These are phyloP conservation scores for Cladobotryum mycophilum DNA, from an alignment of 2,329 filamentous ascomycete genomes.

Conservation along the genomic window DNA sequence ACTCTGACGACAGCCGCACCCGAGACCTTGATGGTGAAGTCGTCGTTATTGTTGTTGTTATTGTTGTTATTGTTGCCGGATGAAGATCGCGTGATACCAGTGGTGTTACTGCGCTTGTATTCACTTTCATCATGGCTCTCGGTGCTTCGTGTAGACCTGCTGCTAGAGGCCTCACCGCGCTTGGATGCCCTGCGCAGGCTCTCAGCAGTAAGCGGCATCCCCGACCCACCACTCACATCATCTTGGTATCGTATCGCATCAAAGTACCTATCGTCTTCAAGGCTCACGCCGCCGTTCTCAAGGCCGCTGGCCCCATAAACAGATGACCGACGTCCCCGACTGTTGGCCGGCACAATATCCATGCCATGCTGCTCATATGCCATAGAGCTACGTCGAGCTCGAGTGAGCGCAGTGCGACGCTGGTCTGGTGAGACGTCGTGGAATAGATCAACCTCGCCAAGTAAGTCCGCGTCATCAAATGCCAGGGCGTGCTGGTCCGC, in stretches of 20 bases:
- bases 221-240: constrained; percentile 39
- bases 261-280: constrained; percentile 34
- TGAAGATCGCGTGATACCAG: constrained; percentile 50
- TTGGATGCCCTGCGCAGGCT: constrained; percentile 45
- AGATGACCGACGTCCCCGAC: constrained; percentile 33
- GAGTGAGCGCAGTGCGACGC: constrained; percentile 24
- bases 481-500: constrained; percentile 21
- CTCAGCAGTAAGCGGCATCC: constrained; percentile 49
- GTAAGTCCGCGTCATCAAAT: constrained; percentile 34
- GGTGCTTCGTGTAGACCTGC: constrained; percentile 52
- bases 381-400: constrained; percentile 29
- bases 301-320: constrained; percentile 33
- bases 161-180: constrained; percentile 42
- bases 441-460: constrained; percentile 30
- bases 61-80: constrained; percentile 35
- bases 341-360: constrained; percentile 34
- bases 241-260: constrained; percentile 45
- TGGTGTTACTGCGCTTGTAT: constrained; percentile 55
- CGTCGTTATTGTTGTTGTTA: constrained; percentile 32
- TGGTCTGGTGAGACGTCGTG: constrained; percentile 33
- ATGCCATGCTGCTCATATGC: constrained; percentile 34
- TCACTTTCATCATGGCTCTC: constrained; percentile 59
- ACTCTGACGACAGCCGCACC: constrained; percentile 51
- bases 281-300: constrained; percentile 27
- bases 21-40: constrained; percentile 56